phyloP scores from a whole-genome alignment of 352 stramenopile species.

The Discostella stelligera region DNA sequence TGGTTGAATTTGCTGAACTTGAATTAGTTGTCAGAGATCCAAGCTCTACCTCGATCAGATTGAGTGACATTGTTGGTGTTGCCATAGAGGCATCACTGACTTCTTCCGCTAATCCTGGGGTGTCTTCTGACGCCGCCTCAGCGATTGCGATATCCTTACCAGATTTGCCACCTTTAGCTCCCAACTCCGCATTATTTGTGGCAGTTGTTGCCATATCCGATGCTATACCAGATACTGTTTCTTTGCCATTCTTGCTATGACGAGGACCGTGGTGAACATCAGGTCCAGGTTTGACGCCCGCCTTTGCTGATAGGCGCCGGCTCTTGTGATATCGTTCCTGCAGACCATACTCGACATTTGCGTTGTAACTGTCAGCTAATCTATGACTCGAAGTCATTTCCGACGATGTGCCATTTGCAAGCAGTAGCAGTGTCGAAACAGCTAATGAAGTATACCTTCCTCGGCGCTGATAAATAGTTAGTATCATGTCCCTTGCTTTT shows the following conservation, averaged over 20 bases:
- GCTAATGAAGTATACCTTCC: background rate
- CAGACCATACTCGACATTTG: background rate
- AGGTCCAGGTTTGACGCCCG: background rate
- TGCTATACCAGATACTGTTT: background rate
- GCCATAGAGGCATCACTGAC: too few species aligned
- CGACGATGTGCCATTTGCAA: background rate
- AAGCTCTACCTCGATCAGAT: too few species aligned
- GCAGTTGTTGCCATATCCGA: background rate
- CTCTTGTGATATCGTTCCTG: background rate
- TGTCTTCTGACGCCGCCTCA: background rate
- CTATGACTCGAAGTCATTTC: background rate
- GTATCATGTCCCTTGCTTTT: background rate
- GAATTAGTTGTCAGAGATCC: background rate
- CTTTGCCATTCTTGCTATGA: background rate
- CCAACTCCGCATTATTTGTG: background rate
- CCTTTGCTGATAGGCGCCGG: conserved; percentile 2
- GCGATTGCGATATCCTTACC: conserved; percentile 2
- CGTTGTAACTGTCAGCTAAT: background rate
- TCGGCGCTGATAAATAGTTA: background rate
- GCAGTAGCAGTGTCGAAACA: conserved; percentile 1
- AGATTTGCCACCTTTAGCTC: background rate
- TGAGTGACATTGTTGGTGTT: too few species aligned
- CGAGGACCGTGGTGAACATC: background rate
- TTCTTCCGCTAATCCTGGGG: background rate
- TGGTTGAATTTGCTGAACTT: background rate